Evolutionary conservation across 768 basidiomycete genomes (phyloP), one percentile per base, ranked within the genome.

Genomic region (Auriculariales sp.): DNA sequence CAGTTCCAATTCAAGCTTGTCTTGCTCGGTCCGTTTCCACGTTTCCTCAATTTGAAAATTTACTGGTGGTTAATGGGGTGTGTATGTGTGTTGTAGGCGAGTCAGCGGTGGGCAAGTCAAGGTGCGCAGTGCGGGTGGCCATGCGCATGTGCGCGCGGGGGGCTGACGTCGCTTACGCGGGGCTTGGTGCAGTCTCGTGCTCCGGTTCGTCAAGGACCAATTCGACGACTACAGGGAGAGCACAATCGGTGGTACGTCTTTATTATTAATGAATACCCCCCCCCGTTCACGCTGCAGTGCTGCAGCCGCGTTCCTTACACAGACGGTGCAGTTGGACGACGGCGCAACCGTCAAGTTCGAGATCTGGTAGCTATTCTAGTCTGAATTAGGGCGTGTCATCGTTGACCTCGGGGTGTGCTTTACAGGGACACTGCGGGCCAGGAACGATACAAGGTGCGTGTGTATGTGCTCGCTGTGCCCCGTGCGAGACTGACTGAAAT

Each of bases 1-100:
- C 88, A 91, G 68, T 86, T 75, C 57, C 88, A 90, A 67, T 95
- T 94, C 72, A 97, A 97, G 66, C 84, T 98, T 56, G 94, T 97
- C 55, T 78, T 97, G 42, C 78, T 97, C 54, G 95, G 95, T 88
- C 53, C 55, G 76, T 69, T 12, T 17, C 29, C 28, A 39, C 29
- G 6, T 14, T 0, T 32, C 50, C 11, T n/a, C 34, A 17, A 17
- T 10, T 39, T 12, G 0, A 33, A 17, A 17, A 2, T 2, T 49
- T 22, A 42, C 48, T 22, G 7, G 47, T 28, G n/a, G 22, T 54
- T 48, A 14, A 19, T 9, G 35, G 36, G 19, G 29, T 11, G 14
- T 30, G 22, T n/a, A 22, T 10, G 15, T 52, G 24, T 39, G 51
- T 45, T 34, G 25, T 61, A 95, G 92, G 93, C 59, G 93, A 97